These are phyloP conservation scores for Aureobasidium sp. DNA, from an alignment of 2,329 filamentous ascomycete species.

Conservation along the genomic window DNA sequence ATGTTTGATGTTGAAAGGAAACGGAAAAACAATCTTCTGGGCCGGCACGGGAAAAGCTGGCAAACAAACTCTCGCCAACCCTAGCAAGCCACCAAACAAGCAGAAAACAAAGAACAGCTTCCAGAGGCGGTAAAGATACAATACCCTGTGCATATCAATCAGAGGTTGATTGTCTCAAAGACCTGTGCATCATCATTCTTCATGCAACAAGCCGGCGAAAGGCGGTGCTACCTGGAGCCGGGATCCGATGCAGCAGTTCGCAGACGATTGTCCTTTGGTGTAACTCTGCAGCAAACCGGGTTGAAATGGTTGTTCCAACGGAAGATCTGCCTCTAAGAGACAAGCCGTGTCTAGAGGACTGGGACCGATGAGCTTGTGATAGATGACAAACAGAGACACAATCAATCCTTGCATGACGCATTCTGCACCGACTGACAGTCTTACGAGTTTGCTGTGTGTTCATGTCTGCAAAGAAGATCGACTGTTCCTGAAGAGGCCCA, in stretches of 20 bases:
- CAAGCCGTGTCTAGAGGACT: not conserved
- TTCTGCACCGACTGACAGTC: not conserved
- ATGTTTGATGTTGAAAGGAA: not conserved
- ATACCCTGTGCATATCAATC: conserved; percentile 6
- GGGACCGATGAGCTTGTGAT: not conserved
- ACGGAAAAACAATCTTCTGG: not conserved
- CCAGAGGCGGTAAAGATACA: not conserved
- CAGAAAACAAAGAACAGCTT: not conserved
- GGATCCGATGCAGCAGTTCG: conserved; percentile 11
- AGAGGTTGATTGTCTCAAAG: not conserved
- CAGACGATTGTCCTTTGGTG: conserved; percentile 9
- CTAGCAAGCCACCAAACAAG: conserved; percentile 8
- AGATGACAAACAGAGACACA: not conserved
- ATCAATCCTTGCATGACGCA: not conserved
- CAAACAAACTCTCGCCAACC: conserved; percentile 5
- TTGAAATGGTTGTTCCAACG: not conserved
- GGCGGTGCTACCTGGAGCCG: conserved; percentile 3
- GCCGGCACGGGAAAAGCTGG: not conserved
- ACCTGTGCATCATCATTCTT: not conserved
- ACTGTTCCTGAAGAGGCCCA: not conserved
- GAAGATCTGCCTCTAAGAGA: not conserved
- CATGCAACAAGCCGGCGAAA: not conserved
- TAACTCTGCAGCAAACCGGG: conserved; percentile 7
- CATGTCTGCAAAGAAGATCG: not conserved
- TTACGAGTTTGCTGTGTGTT: not conserved